phyloP scores from a whole-genome alignment of 208 protist genomes.

The Trichomonas tenax region DNA sequence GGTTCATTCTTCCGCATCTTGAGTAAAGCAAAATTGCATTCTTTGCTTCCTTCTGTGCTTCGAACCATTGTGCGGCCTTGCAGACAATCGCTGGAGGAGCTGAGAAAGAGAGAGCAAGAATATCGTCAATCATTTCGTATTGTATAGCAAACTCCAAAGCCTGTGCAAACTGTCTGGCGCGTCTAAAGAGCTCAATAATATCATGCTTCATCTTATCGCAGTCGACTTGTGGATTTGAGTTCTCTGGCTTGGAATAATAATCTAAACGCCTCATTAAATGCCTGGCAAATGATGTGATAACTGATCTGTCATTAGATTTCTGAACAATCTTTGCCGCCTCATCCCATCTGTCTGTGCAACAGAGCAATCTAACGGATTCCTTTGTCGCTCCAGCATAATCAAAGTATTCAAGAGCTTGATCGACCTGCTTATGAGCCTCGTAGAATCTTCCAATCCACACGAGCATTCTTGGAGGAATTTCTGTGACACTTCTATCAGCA shows the following conservation, averaged over 20 bases:
- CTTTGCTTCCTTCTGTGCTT: not conserved
- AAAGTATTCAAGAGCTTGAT: not conserved
- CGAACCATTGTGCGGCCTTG: not conserved
- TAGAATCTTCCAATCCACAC: not conserved
- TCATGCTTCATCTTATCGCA: not conserved
- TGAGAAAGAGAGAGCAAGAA: not conserved
- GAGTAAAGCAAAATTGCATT: not conserved
- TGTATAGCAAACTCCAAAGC: not conserved
- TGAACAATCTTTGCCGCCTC: not conserved
- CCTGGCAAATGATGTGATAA: not conserved
- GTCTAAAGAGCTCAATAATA: not conserved
- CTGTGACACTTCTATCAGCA: not conserved
- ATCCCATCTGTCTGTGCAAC: not conserved
- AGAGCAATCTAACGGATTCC: not conserved
- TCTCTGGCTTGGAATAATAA: not conserved
- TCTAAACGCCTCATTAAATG: not conserved
- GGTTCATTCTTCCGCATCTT: not conserved
- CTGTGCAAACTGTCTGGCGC: not conserved
- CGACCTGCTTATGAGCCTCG: not conserved
- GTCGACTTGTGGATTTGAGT: not conserved
- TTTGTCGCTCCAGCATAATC: not conserved
- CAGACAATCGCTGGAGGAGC: not conserved
- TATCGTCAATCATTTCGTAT: slow-evolving; percentile 17
- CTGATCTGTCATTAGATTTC: not conserved
- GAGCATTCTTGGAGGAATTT: not conserved